Evolutionary conservation across 2,329 filamentous ascomycete species (phyloP), one percentile per base, ranked within the genome.

Genomic region (Pestalotiopsis sp.): DNA sequence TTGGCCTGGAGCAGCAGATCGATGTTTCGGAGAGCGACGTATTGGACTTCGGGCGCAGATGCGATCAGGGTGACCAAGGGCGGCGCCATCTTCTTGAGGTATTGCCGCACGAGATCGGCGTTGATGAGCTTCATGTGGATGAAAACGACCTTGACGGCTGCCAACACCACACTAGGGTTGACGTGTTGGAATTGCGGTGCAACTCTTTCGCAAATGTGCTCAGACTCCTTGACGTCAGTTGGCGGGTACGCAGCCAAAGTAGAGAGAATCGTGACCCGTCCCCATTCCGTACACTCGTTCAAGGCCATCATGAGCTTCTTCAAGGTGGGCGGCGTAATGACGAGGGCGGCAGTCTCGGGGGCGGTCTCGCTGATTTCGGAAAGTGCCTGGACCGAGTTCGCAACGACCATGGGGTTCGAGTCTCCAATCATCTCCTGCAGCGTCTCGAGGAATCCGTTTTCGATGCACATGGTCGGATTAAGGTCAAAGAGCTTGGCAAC

Each of bases 271-370:
- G 95, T 98, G 40, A 99, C 95, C 73, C 96, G 87, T 17, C 96
- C 96, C 96, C 96, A 99, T 83, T 99, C 96, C 0, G 96, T 99
- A 79, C 96, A 99, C 80, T 99, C 96, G 77, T 97, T 98, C 74
- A 99, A 84, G 0, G 96, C 96, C 90, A 98, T 93, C 61, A 99
- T 85, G 82, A 99, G 90, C 83, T 98, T 99, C 85, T 98, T 98
- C 72, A 99, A 84, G 3, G 91, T 95, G 69, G 90, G 87, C 2
- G 93, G 87, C 1, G 92, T 97, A 70, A 99, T 92, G 63, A 93
- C 86, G 67, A 99, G 85, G 4, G 95, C 96, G 71, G 90, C 90
- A 1, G 95, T 98, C 80, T 98, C 95, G 12, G 96, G 96, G 0
- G 95, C 93, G 0, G 93, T 90, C 79, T 99, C 95, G 74, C 87